These are phyloP conservation scores for Penicillium nucicola DNA, from an alignment of 495 filamentous ascomycete genomes.

Conservation along the genomic window DNA sequence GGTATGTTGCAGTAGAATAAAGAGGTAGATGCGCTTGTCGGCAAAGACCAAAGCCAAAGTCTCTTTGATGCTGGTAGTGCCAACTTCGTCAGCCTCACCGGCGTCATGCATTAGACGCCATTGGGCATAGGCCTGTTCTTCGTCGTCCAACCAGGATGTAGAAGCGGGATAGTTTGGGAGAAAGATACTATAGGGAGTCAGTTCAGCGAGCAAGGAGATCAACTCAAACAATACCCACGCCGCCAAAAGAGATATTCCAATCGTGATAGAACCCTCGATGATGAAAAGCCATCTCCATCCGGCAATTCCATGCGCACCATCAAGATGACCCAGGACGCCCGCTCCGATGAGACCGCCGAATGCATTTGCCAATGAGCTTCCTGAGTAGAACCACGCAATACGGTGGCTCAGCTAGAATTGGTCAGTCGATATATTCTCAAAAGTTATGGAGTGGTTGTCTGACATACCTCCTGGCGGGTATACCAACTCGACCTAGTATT, in stretches of 20 bases:
- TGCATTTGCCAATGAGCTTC: conserved; percentile 59
- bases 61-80: conserved; percentile 22
- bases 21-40: conserved; percentile 35
- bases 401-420: conserved; percentile 26
- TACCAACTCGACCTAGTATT: conserved; percentile 44
- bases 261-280: conserved; percentile 60
- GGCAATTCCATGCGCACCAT: conserved; percentile 50
- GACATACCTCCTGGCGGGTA: conserved; percentile 43
- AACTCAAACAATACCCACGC: conserved; percentile 10
- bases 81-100: conserved; percentile 61
- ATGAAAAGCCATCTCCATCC: conserved; percentile 74
- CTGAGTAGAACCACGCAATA: conserved; percentile 61
- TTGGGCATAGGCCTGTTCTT: conserved; percentile 63
- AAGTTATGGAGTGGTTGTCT: conserved; percentile 8
- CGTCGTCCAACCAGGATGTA: conserved; percentile 66
- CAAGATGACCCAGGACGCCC: conserved; percentile 36
- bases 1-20: conserved; percentile 33
- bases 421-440: neutral
- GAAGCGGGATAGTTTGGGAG: conserved; percentile 81
- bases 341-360: conserved; percentile 64
- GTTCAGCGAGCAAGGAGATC: neutral
- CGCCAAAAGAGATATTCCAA: conserved; percentile 23
- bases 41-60: conserved; percentile 25
- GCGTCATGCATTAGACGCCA: conserved; percentile 75
- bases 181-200: conserved; percentile 50